Conservation (phyloP, 805 yeast species). For the Limtongozyma cylindracea region DNA sequence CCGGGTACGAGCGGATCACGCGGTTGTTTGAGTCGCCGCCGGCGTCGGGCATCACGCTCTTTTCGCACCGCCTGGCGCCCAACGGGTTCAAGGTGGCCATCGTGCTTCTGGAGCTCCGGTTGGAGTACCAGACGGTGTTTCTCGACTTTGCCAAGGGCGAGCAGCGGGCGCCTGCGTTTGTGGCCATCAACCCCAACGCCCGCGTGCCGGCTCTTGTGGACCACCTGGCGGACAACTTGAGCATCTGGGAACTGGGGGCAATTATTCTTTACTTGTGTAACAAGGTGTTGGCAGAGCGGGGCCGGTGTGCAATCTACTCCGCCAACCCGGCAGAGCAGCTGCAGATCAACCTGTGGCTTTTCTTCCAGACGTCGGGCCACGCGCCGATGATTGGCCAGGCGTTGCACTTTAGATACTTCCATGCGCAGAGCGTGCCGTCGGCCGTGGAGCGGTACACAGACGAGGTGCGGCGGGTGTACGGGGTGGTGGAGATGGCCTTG, state of each 20-base stretch:
- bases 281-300: conserved; percentile 32
- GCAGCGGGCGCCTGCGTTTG: conserved; percentile 83
- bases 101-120: conserved; percentile 58
- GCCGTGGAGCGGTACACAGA: conserved; percentile 82
- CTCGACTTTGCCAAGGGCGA: conserved; percentile 76
- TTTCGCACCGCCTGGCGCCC: conserved; percentile 72
- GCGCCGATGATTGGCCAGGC: conserved; percentile 99
- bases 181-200: conserved; percentile 87
- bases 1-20: conserved; percentile 30
- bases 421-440: conserved; percentile 59
- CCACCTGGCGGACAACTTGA: conserved; percentile 53
- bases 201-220: conserved; percentile 88
- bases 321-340: conserved; percentile 57
- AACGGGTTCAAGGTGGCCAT: conserved; percentile 93
- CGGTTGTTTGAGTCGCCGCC: conserved; percentile 59
- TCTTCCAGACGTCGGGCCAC: conserved; percentile 89
- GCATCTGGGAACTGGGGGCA: conserved; percentile 92
- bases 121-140: conserved; percentile 57
- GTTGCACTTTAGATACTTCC: conserved; percentile 78
- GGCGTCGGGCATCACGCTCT: conserved; percentile 58
- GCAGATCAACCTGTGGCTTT: conserved; percentile 71
- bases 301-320: conserved; percentile 59
- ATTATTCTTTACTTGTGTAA: conserved; percentile 65
- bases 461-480: conserved; percentile 82
- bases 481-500: conserved; percentile 83